A percentile compares a stretch with the other conserved stretches of the same genome.
Conservation (phyloP, 768 basidiomycete species). For the Daedaleopsis nitida region DNA sequence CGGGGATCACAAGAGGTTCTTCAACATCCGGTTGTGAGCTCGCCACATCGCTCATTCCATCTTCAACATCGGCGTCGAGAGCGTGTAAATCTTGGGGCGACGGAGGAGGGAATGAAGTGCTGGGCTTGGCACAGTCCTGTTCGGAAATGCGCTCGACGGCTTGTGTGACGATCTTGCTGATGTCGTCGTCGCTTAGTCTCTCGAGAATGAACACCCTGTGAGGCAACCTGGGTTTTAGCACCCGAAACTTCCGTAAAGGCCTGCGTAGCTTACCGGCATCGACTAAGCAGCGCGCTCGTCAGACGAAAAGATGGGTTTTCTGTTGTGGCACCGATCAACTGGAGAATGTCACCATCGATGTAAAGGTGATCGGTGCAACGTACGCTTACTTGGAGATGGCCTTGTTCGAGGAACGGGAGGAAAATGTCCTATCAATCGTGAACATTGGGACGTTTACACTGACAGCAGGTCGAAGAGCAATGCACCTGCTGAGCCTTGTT, state of each 20-base stretch:
- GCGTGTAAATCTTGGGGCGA: neutral
- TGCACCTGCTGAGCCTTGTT: conserved; percentile 68
- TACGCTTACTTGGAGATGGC: conserved; percentile 56
- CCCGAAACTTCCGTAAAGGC: conserved; percentile 3
- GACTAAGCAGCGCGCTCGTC: conserved; percentile 69
- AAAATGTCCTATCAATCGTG: conserved; percentile 61
- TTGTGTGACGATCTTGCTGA: conserved; percentile 56
- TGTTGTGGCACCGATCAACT: conserved; percentile 84
- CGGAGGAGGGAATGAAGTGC: neutral
- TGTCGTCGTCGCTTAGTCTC: conserved; percentile 63
- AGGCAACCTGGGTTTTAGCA: conserved; percentile 16
- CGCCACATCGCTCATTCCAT: conserved; percentile 18
- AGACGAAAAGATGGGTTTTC: conserved; percentile 90
- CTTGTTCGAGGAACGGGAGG: conserved; percentile 79
- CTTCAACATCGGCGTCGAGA: conserved; percentile 5
- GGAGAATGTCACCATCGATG: conserved; percentile 1
- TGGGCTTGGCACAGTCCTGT: neutral
- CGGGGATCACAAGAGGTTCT: conserved; percentile 11
- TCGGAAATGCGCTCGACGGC: conserved; percentile 45
- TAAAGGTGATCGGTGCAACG: neutral
- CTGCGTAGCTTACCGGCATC: conserved; percentile 61
- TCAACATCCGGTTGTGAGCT: conserved; percentile 25
- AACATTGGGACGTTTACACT: conserved; percentile 12
- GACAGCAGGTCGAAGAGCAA: neutral
- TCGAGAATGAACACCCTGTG: conserved; percentile 73